Evolutionary conservation across 176 grass and related monocot species (phyloP), one percentile per base, ranked within the genome.

Genomic region (Cenchrus fungigraminus): DNA sequence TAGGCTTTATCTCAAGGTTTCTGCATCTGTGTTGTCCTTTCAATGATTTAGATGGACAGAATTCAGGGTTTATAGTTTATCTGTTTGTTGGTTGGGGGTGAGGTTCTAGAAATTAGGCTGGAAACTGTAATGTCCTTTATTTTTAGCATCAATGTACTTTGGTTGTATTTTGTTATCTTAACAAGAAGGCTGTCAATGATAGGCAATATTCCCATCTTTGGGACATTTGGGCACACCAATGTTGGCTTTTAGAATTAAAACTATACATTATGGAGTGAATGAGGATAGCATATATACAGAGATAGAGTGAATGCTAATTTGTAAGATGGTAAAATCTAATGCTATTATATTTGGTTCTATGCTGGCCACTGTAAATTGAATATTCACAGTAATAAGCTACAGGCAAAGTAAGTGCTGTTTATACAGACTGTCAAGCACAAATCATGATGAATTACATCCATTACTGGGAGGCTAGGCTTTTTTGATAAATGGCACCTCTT

Each of bases 221-320:
- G 69, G 17, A 68, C 49, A 81, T 56, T 22, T 81, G 2, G 12
- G 31, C 32, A 69, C 12, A 4, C 4, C 19, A 40, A 5, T 69
- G 17, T 53, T 86, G 58, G 61, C 19, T 28, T 28, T 84, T 44
- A 62, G 37, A 63, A 11, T 57, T 58, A 57, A 45, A 61, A 47
- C 8, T 74, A 50, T 60, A 15, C 8, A 58, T 58, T 55, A 8
- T 66, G 5, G 47, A 56, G 66, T 19, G 22, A 69, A 49, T 56
- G 63, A 67, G 50, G 50, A 52, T 13, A 14, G 12, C 12, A 4
- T 14, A 52, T 14, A 52, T 47, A 49, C 42, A 14, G 61, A 42
- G 28, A 84, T 44, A 25, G 45, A 54, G 54, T 12, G 14, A 68
- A 49, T 45, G 63, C 56, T 78, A 69, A 73, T 73, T 78, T 86